Base-by-base conservation (phyloP, 2,329 filamentous ascomycete species). In the Hypoxylon sp. region DNA sequence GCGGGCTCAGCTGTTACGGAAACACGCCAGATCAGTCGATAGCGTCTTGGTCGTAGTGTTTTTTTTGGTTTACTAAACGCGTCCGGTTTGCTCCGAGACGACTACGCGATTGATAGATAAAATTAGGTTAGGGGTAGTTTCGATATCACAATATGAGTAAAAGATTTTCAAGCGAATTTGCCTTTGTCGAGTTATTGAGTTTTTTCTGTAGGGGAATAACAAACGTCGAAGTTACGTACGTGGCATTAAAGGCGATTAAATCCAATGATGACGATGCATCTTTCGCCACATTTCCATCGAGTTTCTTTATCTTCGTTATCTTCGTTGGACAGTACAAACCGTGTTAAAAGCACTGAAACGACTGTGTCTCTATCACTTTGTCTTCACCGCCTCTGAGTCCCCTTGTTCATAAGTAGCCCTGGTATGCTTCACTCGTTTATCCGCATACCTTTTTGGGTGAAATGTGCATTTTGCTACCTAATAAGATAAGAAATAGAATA, bases 11-110 rank as follows among this genome's bases (percentile, higher is more conserved):
- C 20, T 58, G 65, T 62, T 65, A 57, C 58, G 59, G 55, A 66
- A 66, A 55, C 68, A 71, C 62, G 68, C 68, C 68, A 71, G 68
- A 66, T 71, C 68, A 66, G 62, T 27, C 48, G 68, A 71, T 65
- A 68, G 58, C 49, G 40, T 10, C 40, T 44, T 44, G n/a, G 40
- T 44, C 40, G 40, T 27, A 35, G 44, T 54, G 20, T 20, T 20
- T 20, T 33, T 35, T 61, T 61, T 22, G 59, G 61, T 33, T 55
- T 8, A 30, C 27, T 55, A 30, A 40, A 30, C 35, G 46, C 46
- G 55, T 53, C 68, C 68, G 68, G 66, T 64, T 71, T 68, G 30
- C 40, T 61, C 68, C 68, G 68, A 70, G 59, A 46, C 31, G 49
- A 44, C 50, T 51, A 61, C 46, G 64, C 42, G 48, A 31, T 59